Base-by-base conservation (phyloP, 2,329 filamentous ascomycete species). In the Apiospora hydei region DNA sequence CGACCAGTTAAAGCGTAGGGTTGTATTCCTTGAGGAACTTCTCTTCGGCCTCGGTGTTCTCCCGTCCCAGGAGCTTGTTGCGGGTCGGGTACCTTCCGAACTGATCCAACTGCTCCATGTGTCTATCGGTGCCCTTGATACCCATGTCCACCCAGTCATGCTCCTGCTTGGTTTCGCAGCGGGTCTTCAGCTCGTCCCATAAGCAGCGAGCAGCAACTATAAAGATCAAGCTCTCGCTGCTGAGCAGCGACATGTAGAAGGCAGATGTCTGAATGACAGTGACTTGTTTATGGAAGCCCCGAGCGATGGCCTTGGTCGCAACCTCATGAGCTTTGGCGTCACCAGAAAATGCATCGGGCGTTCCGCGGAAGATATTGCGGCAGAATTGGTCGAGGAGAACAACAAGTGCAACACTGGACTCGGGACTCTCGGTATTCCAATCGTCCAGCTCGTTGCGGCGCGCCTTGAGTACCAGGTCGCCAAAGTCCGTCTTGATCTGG, bases 351-450 rank as follows among this genome's bases (percentile, higher is more conserved):
- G 86, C 64, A 0, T 83, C 78, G 34, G 88, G 80, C 0, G 82
- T 81, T 0, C 83, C 85, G 21, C 91, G 88, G 80, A 87, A 90
- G 74, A 88, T 84, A 77, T 92, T 92, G 2, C 91, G 86, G 0
- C 90, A 84, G 61, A 92, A 83, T 76, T 92, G 90, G 74, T 92
- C 91, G 2, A 92, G 84, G 1, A 92, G 83, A n/a, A n/a, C n/a
- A n/a, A n/a, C n/a, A n/a, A n/a, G n/a, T n/a, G n/a, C n/a, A n/a
- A n/a, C n/a, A n/a, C n/a, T n/a, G n/a, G n/a, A n/a, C n/a, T n/a
- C n/a, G n/a, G n/a, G n/a, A n/a, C n/a, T n/a, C n/a, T n/a, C n/a
- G n/a, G n/a, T n/a, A n/a, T n/a, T n/a, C n/a, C n/a, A n/a, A n/a
- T n/a, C n/a, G n/a, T n/a, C n/a, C n/a, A n/a, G n/a, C n/a, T n/a